A percentile compares a stretch with the other conserved stretches of the same genome.
phyloP scores from a whole-genome alignment of 345 rosid genomes.

The Raphanus raphanistrum region DNA sequence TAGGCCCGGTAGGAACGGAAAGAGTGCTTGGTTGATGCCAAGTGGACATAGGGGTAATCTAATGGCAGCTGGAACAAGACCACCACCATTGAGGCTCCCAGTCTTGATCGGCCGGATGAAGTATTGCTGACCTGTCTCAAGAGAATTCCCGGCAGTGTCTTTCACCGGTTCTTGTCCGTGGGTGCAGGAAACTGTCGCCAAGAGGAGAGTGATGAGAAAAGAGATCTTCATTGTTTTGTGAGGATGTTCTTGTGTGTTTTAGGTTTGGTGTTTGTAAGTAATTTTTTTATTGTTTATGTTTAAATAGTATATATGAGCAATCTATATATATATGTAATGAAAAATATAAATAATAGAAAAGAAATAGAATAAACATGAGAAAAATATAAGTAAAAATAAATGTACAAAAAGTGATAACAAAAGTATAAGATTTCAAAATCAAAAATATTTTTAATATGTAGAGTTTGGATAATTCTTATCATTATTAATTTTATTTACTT shows the following conservation, averaged over 20 bases:
- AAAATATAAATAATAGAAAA: no score
- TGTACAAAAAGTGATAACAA: no score
- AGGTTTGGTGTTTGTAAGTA: neutral
- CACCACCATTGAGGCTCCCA: neutral
- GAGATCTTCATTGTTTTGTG: conserved; percentile 4
- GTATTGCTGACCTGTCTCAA: neutral
- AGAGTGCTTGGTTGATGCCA: conserved; percentile 3
- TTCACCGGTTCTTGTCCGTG: conserved; percentile 6
- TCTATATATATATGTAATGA: no score
- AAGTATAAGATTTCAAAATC: no score
- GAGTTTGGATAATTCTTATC: no score
- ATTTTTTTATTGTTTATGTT: no score
- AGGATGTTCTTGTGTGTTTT: neutral
- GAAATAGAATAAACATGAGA: no score
- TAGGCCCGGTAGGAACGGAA: neutral
- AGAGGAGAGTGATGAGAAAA: conserved; percentile 7
- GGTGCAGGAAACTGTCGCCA: conserved; percentile 9
- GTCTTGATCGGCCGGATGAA: conserved; percentile 11
- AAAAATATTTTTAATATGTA: no score
- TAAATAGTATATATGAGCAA: no score
- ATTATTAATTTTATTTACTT: no score
- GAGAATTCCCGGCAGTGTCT: neutral
- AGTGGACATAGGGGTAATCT: neutral
- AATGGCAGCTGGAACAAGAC: conserved; percentile 20
- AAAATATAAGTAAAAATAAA: no score